phyloP scores from a whole-genome alignment of 208 protist species.

The Sergeia podlipaevii region DNA sequence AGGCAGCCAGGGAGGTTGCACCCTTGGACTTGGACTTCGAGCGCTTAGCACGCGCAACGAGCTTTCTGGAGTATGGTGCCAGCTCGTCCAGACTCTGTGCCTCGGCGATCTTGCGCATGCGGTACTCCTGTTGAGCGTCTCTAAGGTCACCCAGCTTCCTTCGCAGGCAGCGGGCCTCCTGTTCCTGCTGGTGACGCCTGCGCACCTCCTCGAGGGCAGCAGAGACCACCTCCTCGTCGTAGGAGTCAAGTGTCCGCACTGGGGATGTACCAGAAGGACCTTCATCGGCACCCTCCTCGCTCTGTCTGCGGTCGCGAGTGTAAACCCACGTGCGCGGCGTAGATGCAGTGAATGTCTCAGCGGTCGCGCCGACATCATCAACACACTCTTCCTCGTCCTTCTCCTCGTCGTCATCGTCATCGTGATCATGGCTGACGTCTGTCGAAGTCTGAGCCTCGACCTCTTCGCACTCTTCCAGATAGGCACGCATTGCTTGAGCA shows the following conservation, averaged over 20 bases:
- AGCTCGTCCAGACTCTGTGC: conserved; percentile 32
- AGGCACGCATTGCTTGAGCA: neutral
- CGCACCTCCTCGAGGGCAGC: conserved; percentile 16
- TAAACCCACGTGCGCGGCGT: too few relatives aligned
- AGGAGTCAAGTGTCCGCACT: too few relatives aligned
- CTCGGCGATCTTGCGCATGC: conserved; percentile 37
- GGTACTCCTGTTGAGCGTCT: conserved; percentile 32
- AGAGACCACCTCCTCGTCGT: neutral
- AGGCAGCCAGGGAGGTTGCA: too few relatives aligned
- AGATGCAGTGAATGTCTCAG: too few relatives aligned
- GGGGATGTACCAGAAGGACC: too few relatives aligned
- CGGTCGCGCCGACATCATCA: too few relatives aligned
- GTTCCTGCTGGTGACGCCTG: conserved; percentile 11
- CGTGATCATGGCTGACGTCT: neutral
- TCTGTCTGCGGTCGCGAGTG: too few relatives aligned
- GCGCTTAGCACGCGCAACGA: neutral
- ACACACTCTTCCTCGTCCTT: conserved; percentile 4
- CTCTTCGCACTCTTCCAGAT: neutral
- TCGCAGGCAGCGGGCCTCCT: conserved; percentile 16
- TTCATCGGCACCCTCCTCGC: too few relatives aligned
- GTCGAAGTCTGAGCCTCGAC: neutral
- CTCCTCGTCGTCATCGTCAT: neutral
- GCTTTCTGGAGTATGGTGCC: conserved; percentile 10
- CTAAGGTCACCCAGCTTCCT: conserved; percentile 18
- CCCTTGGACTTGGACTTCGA: neutral